Evolutionary conservation across 331 rosid species (phyloP), one percentile per base, ranked within the genome.

Genomic region (Quercus lobata): DNA sequence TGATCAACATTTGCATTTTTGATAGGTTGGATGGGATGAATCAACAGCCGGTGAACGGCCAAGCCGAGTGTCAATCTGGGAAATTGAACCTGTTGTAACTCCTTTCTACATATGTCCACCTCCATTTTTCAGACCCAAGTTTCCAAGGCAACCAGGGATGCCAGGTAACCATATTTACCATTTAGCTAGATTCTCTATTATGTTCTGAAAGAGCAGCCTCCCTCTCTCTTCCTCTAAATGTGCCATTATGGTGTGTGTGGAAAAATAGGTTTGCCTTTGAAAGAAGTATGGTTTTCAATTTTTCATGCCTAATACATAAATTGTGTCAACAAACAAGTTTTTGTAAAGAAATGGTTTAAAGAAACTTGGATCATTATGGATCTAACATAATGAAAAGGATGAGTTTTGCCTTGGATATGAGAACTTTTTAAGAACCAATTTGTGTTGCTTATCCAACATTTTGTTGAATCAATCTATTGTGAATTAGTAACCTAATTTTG

Each of bases 21-120:
- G 71, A 72, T 84, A 96, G 99, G 93, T 96, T 85, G 99, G 99
- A 84, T 96, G 99, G 99, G 99, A 96, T 88, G 99, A 96, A 89
- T 96, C 99, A 49, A 94, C 99, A 49, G 93, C 99, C 46, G 98
- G 99, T 49, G 98, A 96, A 35, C 93, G 98, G 72, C 98, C 99
- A 22, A 87, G 87, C 80, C 86, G 98, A 83, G 99, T 93, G 78
- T 96, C 99, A n/a, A 82, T 88, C 55, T 96, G 99, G 99, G 99
- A 96, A 72, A 78, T 93, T 68, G 99, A 96, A 83, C 99, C 99
- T 15, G 99, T 96, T 24, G 93, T 96, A 55, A 91, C 99, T 70
- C 99, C 99, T 71, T 96, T 96, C 87, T 96, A 96, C 86, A 93
- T 96, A 56, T 96, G 99, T 83, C 99, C 99, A 8, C 99, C 99